A percentile compares a stretch with the other conserved stretches of the same genome.
These are phyloP conservation scores for Kuraishia floccosa DNA, from an alignment of 805 yeast species.

Conservation along the genomic window DNA sequence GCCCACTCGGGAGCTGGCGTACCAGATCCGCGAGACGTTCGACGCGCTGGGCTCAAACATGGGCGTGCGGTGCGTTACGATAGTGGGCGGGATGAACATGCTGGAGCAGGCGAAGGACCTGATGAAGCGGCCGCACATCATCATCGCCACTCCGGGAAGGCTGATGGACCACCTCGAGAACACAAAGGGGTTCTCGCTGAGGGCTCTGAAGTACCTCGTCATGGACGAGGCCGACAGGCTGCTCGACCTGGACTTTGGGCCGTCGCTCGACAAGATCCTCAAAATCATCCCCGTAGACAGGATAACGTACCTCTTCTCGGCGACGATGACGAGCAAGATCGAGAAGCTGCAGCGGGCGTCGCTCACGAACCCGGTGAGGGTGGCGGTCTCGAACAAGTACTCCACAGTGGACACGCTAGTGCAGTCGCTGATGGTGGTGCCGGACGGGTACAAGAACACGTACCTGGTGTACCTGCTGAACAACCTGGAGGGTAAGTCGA, in stretches of 20 bases:
- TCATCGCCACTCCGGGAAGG: slow-evolving; percentile 89
- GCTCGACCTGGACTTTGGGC: slow-evolving; percentile 93
- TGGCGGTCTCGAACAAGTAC: slow-evolving; percentile 80
- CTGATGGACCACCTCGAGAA: slow-evolving; percentile 88
- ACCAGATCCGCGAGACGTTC: slow-evolving; percentile 87
- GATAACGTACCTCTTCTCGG: slow-evolving; percentile 81
- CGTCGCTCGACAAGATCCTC: slow-evolving; percentile 79
- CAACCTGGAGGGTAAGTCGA: slow-evolving; percentile 75
- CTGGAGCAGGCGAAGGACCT: slow-evolving; percentile 95
- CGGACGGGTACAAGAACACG: slow-evolving; percentile 89
- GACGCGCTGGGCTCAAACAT: slow-evolving; percentile 85
- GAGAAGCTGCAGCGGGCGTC: slow-evolving; percentile 94
- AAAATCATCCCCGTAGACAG: slow-evolving; percentile 76
- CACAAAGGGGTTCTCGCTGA: slow-evolving; percentile 80
- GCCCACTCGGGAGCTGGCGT: slow-evolving; percentile 79
- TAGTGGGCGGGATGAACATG: slow-evolving; percentile 98
- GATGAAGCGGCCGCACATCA: slow-evolving; percentile 86
- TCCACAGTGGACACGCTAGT: slow-evolving; percentile 91
- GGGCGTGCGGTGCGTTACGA: slow-evolving; percentile 84
- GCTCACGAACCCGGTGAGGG: slow-evolving; percentile 75
- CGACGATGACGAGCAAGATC: slow-evolving; percentile 94
- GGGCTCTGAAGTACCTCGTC: slow-evolving; percentile 70
- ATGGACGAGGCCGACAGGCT: slow-evolving; percentile 97
- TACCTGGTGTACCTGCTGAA: slow-evolving; percentile 71
- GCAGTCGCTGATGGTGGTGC: slow-evolving; percentile 82